Percentiles rank a stretch among this genome's conserved stretches.
phyloP scores from a whole-genome alignment of 192 early-diverging fungal genomes.

The Backusella macrospora region DNA sequence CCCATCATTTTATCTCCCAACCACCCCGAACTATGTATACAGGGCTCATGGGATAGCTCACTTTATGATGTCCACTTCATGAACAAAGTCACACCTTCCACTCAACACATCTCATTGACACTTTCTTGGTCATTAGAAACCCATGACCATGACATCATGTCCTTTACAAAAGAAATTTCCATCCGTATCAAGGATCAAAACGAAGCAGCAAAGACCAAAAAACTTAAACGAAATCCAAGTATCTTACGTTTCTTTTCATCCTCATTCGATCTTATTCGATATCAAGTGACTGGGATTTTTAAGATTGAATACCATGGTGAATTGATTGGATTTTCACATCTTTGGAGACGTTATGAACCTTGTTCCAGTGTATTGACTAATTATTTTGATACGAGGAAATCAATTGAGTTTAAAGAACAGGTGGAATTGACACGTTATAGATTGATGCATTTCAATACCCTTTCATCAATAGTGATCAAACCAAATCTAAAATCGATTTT shows the following conservation, averaged over 20 bases:
- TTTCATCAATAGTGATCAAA: not conserved
- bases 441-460: not conserved
- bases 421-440: not conserved
- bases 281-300: not conserved
- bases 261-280: not conserved
- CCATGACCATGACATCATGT: conserved; percentile 52
- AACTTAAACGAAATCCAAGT: not conserved
- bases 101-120: conserved; percentile 57
- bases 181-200: conserved; percentile 56
- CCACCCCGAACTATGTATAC: conserved; percentile 42
- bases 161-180: conserved; percentile 59
- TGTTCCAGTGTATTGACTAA: not conserved
- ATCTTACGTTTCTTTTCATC: conserved; percentile 8
- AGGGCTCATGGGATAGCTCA: conserved; percentile 79
- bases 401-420: not conserved
- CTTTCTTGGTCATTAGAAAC: conserved; percentile 58
- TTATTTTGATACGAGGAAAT: not conserved
- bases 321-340: not conserved
- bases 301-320: not conserved
- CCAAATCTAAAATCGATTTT: not conserved
- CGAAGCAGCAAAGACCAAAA: conserved; percentile 1
- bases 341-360: not conserved
- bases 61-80: conserved; percentile 66
- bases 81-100: conserved; percentile 59
- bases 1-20: conserved; percentile 47